phyloP scores from a whole-genome alignment of 2,329 filamentous ascomycete species.

The Podosphaera fusca region DNA sequence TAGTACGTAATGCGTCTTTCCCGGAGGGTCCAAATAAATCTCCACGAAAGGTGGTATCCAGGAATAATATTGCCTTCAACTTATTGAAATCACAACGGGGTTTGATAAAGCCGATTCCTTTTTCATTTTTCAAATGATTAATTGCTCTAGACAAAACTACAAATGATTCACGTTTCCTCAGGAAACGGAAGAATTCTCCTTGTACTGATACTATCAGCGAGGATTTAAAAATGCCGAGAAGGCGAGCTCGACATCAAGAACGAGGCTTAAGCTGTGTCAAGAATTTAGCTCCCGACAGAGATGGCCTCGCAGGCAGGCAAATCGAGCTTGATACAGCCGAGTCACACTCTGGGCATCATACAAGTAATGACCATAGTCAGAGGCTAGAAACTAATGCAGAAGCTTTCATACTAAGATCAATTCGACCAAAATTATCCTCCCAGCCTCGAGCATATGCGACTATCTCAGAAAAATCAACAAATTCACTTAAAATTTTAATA shows the following conservation, averaged over 20 bases:
- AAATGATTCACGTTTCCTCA: slow-evolving; percentile 53
- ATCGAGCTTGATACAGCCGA: slow-evolving; percentile 4
- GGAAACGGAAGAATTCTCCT: slow-evolving; percentile 68
- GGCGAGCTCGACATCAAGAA: slow-evolving; percentile 19
- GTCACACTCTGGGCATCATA: slow-evolving; percentile 2
- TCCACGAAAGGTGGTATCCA: slow-evolving; percentile 28
- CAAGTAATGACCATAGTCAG: slow-evolving; percentile 8
- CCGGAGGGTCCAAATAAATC: slow-evolving; percentile 9
- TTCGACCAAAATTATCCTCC: slow-evolving; percentile 25
- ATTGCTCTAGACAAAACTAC: slow-evolving; percentile 49
- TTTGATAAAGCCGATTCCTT: slow-evolving; percentile 40
- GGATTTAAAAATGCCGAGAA: slow-evolving; percentile 27
- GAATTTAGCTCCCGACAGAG: slow-evolving; percentile 2
- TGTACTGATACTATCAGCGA: slow-evolving; percentile 31
- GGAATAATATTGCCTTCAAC: slow-evolving; percentile 46
- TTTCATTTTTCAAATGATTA: slow-evolving; percentile 54
- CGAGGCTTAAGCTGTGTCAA: slow-evolving; percentile 7
- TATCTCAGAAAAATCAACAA: slow-evolving; percentile 16
- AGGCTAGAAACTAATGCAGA: slow-evolving; percentile 9
- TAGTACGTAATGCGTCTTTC: slow-evolving; percentile 18
- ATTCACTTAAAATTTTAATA: slow-evolving; percentile 31
- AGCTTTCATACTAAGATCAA: slow-evolving; percentile 30
- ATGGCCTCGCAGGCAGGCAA: neutral
- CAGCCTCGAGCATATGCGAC: slow-evolving; percentile 15
- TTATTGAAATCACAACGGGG: slow-evolving; percentile 46